Percentiles rank a stretch among this genome's conserved stretches.
Evolutionary conservation across 768 basidiomycete species (phyloP).

Genomic region (Thelephora ganbajun): DNA sequence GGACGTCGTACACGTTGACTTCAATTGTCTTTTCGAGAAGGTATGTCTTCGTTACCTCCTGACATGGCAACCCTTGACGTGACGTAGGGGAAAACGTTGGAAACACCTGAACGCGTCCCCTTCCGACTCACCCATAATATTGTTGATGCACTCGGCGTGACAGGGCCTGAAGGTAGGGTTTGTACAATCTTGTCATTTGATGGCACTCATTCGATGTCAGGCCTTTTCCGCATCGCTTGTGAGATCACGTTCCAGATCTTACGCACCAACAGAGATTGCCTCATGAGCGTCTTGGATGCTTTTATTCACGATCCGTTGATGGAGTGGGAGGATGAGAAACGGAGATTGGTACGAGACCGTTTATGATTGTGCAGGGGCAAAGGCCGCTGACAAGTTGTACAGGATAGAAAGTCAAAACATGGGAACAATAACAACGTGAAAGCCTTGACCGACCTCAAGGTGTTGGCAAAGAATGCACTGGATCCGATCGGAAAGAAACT

Average conservation of each 20-base stretch:
- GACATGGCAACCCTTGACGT: neutral
- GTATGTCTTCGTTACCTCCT: constrained; percentile 21
- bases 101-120: constrained; percentile 84
- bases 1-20: constrained; percentile 91
- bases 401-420: constrained; percentile 10
- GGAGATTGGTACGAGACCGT: constrained; percentile 35
- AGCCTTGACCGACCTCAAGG: constrained; percentile 34
- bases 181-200: neutral
- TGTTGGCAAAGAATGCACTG: constrained; percentile 63
- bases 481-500: constrained; percentile 77
- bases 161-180: constrained; percentile 72
- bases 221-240: constrained; percentile 82
- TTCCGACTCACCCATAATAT: constrained; percentile 92
- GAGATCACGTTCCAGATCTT: constrained; percentile 83
- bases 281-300: constrained; percentile 93
- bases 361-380: neutral
- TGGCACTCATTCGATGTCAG: constrained; percentile 19
- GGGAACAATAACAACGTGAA: constrained; percentile 1
- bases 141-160: constrained; percentile 84
- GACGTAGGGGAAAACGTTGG: constrained; percentile 62
- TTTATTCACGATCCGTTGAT: constrained; percentile 95
- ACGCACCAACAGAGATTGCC: constrained; percentile 78
- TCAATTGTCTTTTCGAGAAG: constrained; percentile 96
- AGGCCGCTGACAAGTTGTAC: neutral
- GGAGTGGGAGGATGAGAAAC: constrained; percentile 84